Evolutionary conservation across 2,329 filamentous ascomycete species (phyloP).

Genomic region (Didymosphaeria variabile): DNA sequence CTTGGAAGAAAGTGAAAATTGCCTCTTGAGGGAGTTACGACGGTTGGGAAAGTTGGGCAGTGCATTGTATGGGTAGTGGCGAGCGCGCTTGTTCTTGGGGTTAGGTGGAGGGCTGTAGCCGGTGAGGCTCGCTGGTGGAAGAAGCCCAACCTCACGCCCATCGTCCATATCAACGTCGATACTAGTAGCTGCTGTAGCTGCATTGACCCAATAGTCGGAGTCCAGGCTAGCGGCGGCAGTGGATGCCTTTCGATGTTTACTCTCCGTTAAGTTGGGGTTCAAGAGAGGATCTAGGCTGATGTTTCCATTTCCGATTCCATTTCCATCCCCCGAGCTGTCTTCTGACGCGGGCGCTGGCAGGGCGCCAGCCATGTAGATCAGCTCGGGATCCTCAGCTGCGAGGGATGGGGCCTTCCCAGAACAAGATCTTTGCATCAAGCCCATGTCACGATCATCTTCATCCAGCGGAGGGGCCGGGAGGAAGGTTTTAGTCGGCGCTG

Average conservation of each 20-base stretch:
- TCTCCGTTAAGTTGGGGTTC: background rate
- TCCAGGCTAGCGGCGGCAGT: background rate
- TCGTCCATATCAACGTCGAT: constrained; percentile 7
- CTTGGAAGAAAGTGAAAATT: background rate
- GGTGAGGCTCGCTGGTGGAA: constrained; percentile 8
- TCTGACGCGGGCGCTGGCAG: background rate
- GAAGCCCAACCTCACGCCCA: no score
- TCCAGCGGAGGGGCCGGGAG: background rate
- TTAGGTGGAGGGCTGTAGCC: constrained; percentile 15
- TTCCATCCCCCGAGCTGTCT: background rate
- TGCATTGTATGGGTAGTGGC: background rate
- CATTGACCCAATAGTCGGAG: background rate
- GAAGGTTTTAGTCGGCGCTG: background rate
- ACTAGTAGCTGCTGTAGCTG: constrained; percentile 14
- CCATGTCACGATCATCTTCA: background rate
- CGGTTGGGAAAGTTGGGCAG: background rate
- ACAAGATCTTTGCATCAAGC: background rate
- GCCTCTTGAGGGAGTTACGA: background rate
- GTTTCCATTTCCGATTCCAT: background rate
- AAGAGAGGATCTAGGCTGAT: background rate
- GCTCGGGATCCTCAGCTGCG: background rate
- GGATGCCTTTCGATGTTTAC: background rate
- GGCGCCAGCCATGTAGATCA: constrained; percentile 2
- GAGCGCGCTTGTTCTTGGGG: background rate
- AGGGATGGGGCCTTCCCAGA: background rate